Evolutionary conservation across 352 stramenopile species (phyloP), one percentile per base, ranked within the genome.

Genomic region (Saprolegnia parasitica): DNA sequence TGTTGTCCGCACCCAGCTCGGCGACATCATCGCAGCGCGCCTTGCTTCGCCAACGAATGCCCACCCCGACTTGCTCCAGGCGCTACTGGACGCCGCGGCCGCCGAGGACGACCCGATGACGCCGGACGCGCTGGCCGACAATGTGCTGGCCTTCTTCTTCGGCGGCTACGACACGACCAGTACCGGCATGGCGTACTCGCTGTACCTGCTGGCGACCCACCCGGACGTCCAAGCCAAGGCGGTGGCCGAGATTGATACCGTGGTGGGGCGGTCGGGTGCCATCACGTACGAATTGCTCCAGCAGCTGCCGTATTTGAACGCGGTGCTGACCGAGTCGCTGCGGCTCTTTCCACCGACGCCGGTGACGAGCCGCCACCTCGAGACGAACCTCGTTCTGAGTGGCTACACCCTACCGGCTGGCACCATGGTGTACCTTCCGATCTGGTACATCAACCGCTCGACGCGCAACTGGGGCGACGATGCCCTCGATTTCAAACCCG

Each of bases 111-210:
- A 65, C 40, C 21, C 78, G 23, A 57, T 86, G 0, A 64, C 71
- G 9, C 68, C 72, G 0, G 52, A 66, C 42, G 84, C 80, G 5
- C 73, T 94, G 9, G 74, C 78, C 10, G 87, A 86, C 32, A 83
- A 89, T 55, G 77, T 90, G 47, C 76, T 91, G 24, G 93, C 85
- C 8, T 89, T 95, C 35, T 77, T 95, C 23, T 90, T 95, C 58
- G 88, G 79, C 23, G 88, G 87, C 18, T 87, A 87, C 60, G 89
- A 95, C 66, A 95, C 86, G 10, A 94, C 85, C 0, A 76, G 83
- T 5, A 78, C 89, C 52, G 84, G 78, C 60, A 73, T 96, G 45
- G 88, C 85, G 2, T 96, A 93, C 74, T 74, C 75, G 35, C 84
- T 95, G 49, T 95, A 96, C 65, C 70, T 72, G 15, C 74, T 96